phyloP scores from a whole-genome alignment of 192 early-diverging fungal species.

The Phlyctochytrium arcticum region DNA sequence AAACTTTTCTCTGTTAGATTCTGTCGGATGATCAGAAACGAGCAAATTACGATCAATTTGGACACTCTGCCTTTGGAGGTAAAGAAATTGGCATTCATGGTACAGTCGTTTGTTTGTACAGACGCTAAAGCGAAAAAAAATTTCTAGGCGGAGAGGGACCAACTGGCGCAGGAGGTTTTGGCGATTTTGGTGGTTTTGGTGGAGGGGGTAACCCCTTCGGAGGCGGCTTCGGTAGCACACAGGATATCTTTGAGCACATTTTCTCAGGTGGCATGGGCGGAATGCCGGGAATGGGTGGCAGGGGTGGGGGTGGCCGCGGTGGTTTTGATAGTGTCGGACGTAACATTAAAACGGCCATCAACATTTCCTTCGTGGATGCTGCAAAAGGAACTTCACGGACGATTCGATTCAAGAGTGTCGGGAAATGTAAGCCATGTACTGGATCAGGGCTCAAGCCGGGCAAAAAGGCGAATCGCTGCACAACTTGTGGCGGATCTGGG shows the following conservation, averaged over 20 bases:
- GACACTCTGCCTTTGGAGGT: conserved; percentile 38
- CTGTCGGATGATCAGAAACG: conserved; percentile 90
- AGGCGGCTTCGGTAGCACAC: conserved; percentile 46
- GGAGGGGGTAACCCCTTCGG: conserved; percentile 47
- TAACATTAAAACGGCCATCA: conserved; percentile 61
- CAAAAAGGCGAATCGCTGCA: conserved; percentile 65
- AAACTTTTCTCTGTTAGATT: conserved; percentile 41
- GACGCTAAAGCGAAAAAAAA: too few relatives aligned
- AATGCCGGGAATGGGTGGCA: conserved; percentile 24
- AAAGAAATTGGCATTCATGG: too few relatives aligned
- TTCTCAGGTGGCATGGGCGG: conserved; percentile 60
- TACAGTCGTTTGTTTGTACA: too few relatives aligned
- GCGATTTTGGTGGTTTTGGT: conserved; percentile 50
- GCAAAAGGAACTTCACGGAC: conserved; percentile 69
- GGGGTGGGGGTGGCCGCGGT: conserved; percentile 16
- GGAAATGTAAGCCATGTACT: conserved; percentile 71
- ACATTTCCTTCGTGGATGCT: conserved; percentile 87
- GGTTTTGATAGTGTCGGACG: conserved; percentile 46
- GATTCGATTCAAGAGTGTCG: conserved; percentile 63
- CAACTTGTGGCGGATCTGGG: conserved; percentile 77
- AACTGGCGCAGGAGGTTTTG: conserved; percentile 42
- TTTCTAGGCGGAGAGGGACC: conserved; percentile 26
- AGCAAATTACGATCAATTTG: conserved; percentile 88
- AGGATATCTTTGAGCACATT: conserved; percentile 69
- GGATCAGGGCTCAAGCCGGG: conserved; percentile 80